Evolutionary conservation across 176 grass and related monocot species (phyloP), one percentile per base, ranked within the genome.

Genomic region (Juncus effusus): DNA sequence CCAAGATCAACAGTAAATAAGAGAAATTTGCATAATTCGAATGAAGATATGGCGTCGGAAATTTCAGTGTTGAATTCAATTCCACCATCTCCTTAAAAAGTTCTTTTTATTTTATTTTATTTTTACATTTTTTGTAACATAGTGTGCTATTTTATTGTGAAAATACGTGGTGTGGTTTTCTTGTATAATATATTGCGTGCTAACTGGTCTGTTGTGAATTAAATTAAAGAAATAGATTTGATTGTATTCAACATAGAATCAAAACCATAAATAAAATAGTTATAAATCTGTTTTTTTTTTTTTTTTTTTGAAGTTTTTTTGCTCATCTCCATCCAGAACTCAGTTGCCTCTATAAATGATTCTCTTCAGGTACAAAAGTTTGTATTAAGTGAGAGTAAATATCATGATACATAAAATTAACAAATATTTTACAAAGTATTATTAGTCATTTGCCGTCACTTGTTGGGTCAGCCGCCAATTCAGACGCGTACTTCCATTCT

Each of bases 381-480:
- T 47, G 6, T 47, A 47, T 6, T 9, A 47, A 47, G 44, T 47
- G 6, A 47, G 19, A 47, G 44, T 47, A 6, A 47, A 47, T 9
- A 47, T 47, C 44, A 47, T 9, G 44, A 47, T 2, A 47, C 44
- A 47, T 28, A 28, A 28, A 28, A 28, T 28, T 28, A 28, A 28
- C 19, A 28, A 28, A 28, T 28, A 28, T 28, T 28, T 28, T 55
- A 35, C 65, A 40, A 55, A 15, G 40, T 55, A 37, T 36, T 51
- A 78, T 76, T 70, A 85, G 45, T 77, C 82, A 84, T 88, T 80
- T 58, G 70, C 73, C 16, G 63, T 69, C 19, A 91, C 75, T 55
- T 87, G 85, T 16, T 92, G 78, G 6, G 88, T 72, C 28, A 89
- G 72, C 49, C 75, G 85, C 94, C 88, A 97, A 77, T 86, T 97